Evolutionary conservation across 2,329 filamentous ascomycete genomes (phyloP).

Genomic region (Aureobasidium subglaciale): DNA sequence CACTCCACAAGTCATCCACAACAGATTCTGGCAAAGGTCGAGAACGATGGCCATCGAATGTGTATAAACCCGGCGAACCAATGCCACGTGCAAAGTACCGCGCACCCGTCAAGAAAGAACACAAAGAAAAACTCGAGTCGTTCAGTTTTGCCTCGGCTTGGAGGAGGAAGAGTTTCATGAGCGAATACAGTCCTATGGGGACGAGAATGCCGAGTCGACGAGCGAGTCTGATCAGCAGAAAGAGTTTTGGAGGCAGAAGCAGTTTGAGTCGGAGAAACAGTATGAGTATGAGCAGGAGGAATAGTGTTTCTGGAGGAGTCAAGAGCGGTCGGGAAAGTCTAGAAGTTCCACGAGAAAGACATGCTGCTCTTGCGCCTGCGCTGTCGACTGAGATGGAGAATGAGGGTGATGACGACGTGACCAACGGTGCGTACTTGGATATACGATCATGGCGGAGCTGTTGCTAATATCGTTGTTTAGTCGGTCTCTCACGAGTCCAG

Average conservation of each 20-base stretch:
- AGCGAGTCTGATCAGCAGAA: slow-evolving; percentile 21
- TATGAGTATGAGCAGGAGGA: slow-evolving; percentile 12
- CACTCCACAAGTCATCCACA: slow-evolving; percentile 21
- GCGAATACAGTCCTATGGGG: slow-evolving; percentile 44
- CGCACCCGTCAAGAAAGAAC: slow-evolving; percentile 41
- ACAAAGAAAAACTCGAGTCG: slow-evolving; percentile 43
- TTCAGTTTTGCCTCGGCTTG: slow-evolving; percentile 43
- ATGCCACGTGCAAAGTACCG: slow-evolving; percentile 47
- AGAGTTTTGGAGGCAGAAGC: slow-evolving; percentile 21
- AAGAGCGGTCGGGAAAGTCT: slow-evolving; percentile 13
- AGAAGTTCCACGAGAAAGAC: slow-evolving; percentile 18
- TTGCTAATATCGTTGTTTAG: slow-evolving; percentile 17
- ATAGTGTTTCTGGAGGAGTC: slow-evolving; percentile 18
- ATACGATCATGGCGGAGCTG: neutral
- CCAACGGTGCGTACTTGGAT: slow-evolving; percentile 34
- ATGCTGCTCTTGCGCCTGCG: slow-evolving; percentile 22
- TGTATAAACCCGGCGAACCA: slow-evolving; percentile 45
- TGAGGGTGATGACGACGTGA: slow-evolving; percentile 40
- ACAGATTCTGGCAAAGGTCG: slow-evolving; percentile 20
- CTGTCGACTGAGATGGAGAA: slow-evolving; percentile 33
- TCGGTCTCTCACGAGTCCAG: slow-evolving; percentile 29
- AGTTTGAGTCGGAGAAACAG: slow-evolving; percentile 22
- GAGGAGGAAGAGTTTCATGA: slow-evolving; percentile 38
- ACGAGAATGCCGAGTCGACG: slow-evolving; percentile 37
- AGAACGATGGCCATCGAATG: slow-evolving; percentile 35